Base-by-base conservation (phyloP, 2,329 filamentous ascomycete species). In the Cytospora leucostoma region DNA sequence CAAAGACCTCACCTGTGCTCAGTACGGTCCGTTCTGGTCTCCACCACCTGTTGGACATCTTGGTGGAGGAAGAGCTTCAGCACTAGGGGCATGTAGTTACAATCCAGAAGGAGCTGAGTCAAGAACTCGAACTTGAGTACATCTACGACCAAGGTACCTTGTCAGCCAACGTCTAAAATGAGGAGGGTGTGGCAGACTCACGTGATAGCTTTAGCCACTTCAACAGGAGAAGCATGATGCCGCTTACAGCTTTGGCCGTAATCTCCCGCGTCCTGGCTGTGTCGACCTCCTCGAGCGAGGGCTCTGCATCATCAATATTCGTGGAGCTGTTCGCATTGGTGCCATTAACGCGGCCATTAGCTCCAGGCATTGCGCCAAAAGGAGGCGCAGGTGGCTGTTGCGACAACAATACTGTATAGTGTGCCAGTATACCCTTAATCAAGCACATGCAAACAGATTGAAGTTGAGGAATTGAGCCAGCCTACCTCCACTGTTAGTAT, bases 181-280 rank as follows among this genome's bases (percentile, higher is more conserved):
- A 17, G 3, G 51, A 17, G 3, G n/a, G 8, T 7, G 21, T 17
- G 11, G 34, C 37, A 6, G 3, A 80, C 91, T 80, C 80, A 96
- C 92, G 95, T 63, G 93, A 97, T 60, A 96, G 81, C 74, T 97
- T 96, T 70, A 98, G 89, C 95, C 95, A 99, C 76, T 98, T 99
- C 65, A 98, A 74, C 52, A 98, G 77, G n/a, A 97, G 80, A 34
- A 99, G 79, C 34, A 99, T 78, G 61, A 93, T 90, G 1, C 91
- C 93, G n/a, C 93, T 95, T 27, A 97, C 89, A 0, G 94, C 94
- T 76, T 98, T 98, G 33, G 89, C 87, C 13, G 90, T 90, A 58
- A 99, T 93, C 75, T 99, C 95, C 62, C 94, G 86, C 17, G 87
- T 88, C 56, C 96, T 85, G 61, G 91, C 84, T 49, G 88, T 87